phyloP scores from a whole-genome alignment of 2,329 filamentous ascomycete species.

The Colletotrichum sp. region DNA sequence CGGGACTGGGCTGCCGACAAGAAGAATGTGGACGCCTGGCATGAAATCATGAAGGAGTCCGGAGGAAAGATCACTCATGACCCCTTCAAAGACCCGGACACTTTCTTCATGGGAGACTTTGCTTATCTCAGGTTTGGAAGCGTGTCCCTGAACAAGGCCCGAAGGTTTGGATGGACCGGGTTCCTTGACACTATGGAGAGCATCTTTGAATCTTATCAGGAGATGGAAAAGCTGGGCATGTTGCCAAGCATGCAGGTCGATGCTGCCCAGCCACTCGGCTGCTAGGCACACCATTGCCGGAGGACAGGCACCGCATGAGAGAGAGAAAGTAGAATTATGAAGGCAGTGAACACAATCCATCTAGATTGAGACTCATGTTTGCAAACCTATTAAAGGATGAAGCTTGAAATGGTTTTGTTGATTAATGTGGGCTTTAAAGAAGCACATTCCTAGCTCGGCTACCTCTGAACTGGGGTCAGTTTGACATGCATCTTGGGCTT shows the following conservation, averaged over 20 bases:
- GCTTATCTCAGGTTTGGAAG: not conserved
- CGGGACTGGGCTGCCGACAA: not conserved
- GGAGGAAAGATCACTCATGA: not conserved
- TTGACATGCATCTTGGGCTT: not conserved
- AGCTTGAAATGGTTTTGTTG: not conserved
- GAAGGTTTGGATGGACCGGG: not conserved
- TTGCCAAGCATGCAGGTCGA: not conserved
- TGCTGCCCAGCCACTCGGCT: not conserved
- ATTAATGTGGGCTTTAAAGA: not conserved
- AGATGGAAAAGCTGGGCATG: not conserved
- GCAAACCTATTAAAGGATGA: not conserved
- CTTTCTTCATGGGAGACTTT: not conserved
- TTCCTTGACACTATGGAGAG: slow-evolving; percentile 5
- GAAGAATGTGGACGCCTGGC: not conserved
- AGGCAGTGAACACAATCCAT: not conserved
- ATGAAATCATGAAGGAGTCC: not conserved
- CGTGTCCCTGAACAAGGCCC: not conserved
- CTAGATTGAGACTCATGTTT: rapidly evolving
- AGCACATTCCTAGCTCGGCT: not conserved
- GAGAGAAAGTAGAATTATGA: rapidly evolving
- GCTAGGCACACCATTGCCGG: rapidly evolving
- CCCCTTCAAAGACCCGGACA: not conserved
- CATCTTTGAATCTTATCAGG: not conserved
- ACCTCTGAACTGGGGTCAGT: not conserved
- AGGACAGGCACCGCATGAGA: not conserved